Base-by-base conservation (phyloP, 2,329 filamentous ascomycete genomes). In the Elsinoe ampelina region DNA sequence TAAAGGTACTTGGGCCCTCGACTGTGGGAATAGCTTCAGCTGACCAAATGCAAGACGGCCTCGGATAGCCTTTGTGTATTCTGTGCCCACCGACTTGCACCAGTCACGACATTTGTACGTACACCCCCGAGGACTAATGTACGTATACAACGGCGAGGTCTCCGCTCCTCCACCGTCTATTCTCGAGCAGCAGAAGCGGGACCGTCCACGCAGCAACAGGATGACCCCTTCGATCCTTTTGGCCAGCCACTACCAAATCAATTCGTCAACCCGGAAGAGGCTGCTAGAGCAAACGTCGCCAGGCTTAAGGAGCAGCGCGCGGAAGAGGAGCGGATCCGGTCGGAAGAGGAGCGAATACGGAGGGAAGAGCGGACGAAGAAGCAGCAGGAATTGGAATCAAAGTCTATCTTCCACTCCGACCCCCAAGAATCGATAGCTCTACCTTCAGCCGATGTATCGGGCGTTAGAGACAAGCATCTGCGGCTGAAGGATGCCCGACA, bases 191-290 rank as follows among this genome's bases (percentile, higher is more conserved):
- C 48, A 8, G 48, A 52, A 26, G 48, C 48, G 8, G 6, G 17
- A 6, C 32, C 48, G 4, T 13, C n/a, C 8, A 17, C 32, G 8
- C 32, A 52, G 12, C 34, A 32, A 13, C 12, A 38, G 35, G 17
- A 52, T 15, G 48, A 52, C 19, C 48, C 48, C 3, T 52, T 52
- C 48, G 45, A 50, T 12, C 45, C 45, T 3, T 50, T 50, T 17
- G 48, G 48, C 7, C 32, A n/a, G 11, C 48, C 48, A 11, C n/a
- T 52, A 10, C 48, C 48, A 10, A 26, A 26, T 15, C 32, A 52
- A 12, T 36, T 52, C 34, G 15, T 52, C 26, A 39, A 52, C 34
- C 48, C 48, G 11, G 48, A 52, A 15, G 48, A 52, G 19, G 48
- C 48, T 35, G 48, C 48, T 3, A 38, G 17, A n/a, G 32, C 32